These are phyloP conservation scores for Cephalotrichum gorgonifer DNA, from an alignment of 2,329 filamentous ascomycete genomes.

Conservation along the genomic window DNA sequence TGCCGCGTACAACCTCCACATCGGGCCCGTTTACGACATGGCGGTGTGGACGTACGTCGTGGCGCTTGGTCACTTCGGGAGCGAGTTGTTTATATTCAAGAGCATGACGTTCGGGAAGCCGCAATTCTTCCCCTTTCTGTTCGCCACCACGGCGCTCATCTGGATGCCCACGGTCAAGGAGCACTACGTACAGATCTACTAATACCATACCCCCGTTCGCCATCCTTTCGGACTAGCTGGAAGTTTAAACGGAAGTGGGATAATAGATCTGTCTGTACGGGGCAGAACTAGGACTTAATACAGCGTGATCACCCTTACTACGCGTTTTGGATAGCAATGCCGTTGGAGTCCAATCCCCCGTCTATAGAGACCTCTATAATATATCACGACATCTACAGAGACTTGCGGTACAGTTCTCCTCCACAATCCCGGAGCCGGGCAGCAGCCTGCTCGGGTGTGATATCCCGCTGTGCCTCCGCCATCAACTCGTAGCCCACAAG, in stretches of 20 bases:
- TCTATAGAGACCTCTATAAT: too few species aligned
- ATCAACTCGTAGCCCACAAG: constrained; percentile 93
- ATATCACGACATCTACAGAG: constrained; percentile 19
- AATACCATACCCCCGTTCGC: too few species aligned
- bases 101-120: constrained; percentile 56
- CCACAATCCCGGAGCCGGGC: constrained; percentile 64
- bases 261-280: too few species aligned
- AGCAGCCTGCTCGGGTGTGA: constrained; percentile 92
- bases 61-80: constrained; percentile 67
- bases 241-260: too few species aligned
- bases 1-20: constrained; percentile 70
- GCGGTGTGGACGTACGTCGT: constrained; percentile 73
- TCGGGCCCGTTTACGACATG: constrained; percentile 66
- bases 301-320: too few species aligned
- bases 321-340: too few species aligned
- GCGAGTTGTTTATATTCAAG: constrained; percentile 71
- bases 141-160: constrained; percentile 38
- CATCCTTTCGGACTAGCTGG: too few species aligned
- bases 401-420: constrained; percentile 75
- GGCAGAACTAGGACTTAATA: too few species aligned
- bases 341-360: too few species aligned
- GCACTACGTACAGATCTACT: constrained; percentile 49
- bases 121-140: constrained; percentile 43
- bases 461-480: constrained; percentile 95
- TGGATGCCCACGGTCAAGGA: constrained; percentile 61